phyloP scores from a whole-genome alignment of 495 filamentous ascomycete species.

The Symbiotaphrina buchneri region DNA sequence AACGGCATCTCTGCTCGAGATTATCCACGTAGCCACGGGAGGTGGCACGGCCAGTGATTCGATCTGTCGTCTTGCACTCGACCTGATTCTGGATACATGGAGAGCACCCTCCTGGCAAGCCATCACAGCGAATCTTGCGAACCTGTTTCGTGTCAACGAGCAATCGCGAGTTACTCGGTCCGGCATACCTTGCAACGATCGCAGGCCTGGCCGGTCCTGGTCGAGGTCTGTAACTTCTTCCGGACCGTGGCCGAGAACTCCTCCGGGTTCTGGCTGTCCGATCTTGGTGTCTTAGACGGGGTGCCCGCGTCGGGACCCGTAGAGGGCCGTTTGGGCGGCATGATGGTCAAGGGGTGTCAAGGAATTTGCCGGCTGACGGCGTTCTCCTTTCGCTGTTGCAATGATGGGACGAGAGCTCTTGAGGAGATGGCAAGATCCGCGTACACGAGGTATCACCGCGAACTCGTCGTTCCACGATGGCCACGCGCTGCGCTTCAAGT shows the following conservation, averaged over 20 bases:
- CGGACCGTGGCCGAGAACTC: constrained; percentile 48
- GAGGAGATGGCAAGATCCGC: too few relatives aligned
- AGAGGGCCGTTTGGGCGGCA: constrained; percentile 5
- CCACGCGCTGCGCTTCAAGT: background rate
- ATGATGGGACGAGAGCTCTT: background rate
- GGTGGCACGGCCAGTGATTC: constrained; percentile 62
- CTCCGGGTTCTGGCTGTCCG: constrained; percentile 16
- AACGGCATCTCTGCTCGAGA: constrained; percentile 14
- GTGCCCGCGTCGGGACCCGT: constrained; percentile 3
- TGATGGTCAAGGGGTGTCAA: constrained; percentile 1
- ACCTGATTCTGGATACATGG: constrained; percentile 48
- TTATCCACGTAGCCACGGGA: constrained; percentile 52
- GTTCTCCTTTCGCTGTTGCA: background rate
- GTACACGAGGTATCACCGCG: too few relatives aligned
- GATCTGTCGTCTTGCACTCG: constrained; percentile 63
- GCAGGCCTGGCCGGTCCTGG: constrained; percentile 68
- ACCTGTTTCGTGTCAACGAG: constrained; percentile 21
- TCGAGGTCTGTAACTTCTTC: constrained; percentile 36
- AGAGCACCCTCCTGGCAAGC: constrained; percentile 44
- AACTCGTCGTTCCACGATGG: background rate
- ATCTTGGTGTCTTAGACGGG: constrained; percentile 6
- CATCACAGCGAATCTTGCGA: constrained; percentile 71
- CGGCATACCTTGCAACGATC: constrained; percentile 64
- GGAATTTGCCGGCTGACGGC: constrained; percentile 5
- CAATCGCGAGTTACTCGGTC: background rate